A percentile compares a stretch with the other conserved stretches of the same genome.
These are phyloP conservation scores for Pythium graminicola DNA, from an alignment of 352 stramenopile genomes.

Conservation along the genomic window DNA sequence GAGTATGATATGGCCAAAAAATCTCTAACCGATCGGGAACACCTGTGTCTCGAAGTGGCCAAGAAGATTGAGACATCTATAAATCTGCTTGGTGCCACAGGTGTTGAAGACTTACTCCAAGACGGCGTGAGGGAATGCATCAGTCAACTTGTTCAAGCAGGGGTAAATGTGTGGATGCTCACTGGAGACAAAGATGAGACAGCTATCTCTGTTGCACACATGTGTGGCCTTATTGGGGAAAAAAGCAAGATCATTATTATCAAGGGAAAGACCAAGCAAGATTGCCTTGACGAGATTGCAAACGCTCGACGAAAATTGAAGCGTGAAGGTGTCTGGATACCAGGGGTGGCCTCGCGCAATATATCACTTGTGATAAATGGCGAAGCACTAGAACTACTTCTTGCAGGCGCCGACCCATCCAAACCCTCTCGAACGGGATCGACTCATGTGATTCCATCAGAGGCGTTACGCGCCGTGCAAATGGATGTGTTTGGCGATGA, in stretches of 20 bases:
- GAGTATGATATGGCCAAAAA: constrained; percentile 68
- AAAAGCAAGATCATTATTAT: constrained; percentile 81
- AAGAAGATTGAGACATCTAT: constrained; percentile 76
- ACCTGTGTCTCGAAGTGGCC: constrained; percentile 59
- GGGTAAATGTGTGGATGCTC: constrained; percentile 99
- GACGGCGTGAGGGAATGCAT: constrained; percentile 96
- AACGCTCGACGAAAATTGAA: constrained; percentile 71
- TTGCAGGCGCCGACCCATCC: constrained; percentile 32
- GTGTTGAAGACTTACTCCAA: constrained; percentile 97
- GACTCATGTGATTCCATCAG: constrained; percentile 12
- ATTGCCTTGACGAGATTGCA: constrained; percentile 76
- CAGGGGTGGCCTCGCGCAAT: constrained; percentile 58
- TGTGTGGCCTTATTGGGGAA: constrained; percentile 88
- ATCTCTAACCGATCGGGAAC: constrained; percentile 53
- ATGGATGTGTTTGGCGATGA: constrained; percentile 29
- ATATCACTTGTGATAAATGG: constrained; percentile 82
- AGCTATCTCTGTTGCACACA: constrained; percentile 97
- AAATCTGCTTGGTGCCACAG: constrained; percentile 92
- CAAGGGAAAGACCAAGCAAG: constrained; percentile 70
- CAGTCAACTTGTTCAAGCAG: constrained; percentile 89
- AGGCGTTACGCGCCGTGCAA: constrained; percentile 11
- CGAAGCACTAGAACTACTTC: constrained; percentile 65
- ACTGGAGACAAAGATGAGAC: constrained; percentile 99
- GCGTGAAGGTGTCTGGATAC: constrained; percentile 69
- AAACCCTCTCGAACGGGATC: constrained; percentile 4